These are phyloP conservation scores for Apiotrichum gracile DNA, from an alignment of 1,284 basidiomycete species.

Conservation along the genomic window DNA sequence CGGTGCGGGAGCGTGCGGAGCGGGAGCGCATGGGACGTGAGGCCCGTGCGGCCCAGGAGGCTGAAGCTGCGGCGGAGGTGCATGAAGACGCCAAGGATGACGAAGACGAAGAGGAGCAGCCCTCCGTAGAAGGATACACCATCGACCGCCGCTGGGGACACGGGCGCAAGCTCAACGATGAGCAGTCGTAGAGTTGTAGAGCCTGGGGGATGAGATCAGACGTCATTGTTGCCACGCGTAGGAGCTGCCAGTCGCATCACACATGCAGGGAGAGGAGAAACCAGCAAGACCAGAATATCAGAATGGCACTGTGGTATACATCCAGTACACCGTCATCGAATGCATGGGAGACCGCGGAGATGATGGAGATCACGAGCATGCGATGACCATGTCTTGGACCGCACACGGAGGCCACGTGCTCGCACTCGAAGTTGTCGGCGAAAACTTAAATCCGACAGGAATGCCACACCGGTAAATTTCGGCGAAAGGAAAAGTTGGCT, in stretches of 20 bases:
- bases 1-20: slow-evolving; percentile 29
- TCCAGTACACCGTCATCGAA: too few species aligned
- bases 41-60: slow-evolving; percentile 11
- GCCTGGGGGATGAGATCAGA: not conserved
- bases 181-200: not conserved
- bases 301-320: too few species aligned
- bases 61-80: not conserved
- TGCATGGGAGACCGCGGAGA: too few species aligned
- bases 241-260: too few species aligned
- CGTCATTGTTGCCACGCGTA: too few species aligned
- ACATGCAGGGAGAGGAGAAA: too few species aligned
- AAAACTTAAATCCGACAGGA: not conserved
- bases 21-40: slow-evolving; percentile 27
- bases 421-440: not conserved
- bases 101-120: slow-evolving; percentile 2
- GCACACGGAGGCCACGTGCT: too few species aligned
- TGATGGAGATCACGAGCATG: too few species aligned
- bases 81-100: not conserved
- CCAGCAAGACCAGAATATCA: too few species aligned
- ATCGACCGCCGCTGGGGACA: slow-evolving; percentile 12
- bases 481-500: not conserved
- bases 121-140: slow-evolving; percentile 13
- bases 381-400: too few species aligned
- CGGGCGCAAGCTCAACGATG: slow-evolving; percentile 10
- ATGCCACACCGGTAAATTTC: not conserved